A percentile compares a stretch with the other conserved stretches of the same genome.
Conservation (phyloP, 768 basidiomycete species). For the Pulveroboletus sp. region DNA sequence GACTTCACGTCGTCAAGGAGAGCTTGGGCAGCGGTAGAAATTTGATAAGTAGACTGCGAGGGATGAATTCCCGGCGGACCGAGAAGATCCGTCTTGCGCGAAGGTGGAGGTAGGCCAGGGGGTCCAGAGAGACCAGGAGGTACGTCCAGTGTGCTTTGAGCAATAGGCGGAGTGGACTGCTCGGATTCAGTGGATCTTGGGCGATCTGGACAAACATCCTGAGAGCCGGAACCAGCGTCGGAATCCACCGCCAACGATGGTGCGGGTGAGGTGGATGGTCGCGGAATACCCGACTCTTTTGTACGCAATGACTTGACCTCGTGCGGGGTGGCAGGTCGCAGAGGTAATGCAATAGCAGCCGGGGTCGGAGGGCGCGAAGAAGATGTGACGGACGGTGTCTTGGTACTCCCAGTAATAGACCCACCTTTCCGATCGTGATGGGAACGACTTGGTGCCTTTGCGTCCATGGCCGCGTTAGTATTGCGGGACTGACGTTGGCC, state of each 20-base stretch:
- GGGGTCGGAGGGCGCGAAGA: conserved; percentile 62
- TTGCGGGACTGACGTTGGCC: conserved; percentile 49
- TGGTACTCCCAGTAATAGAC: conserved; percentile 32
- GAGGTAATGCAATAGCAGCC: conserved; percentile 34
- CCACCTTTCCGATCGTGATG: conserved; percentile 44
- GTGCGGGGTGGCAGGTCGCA: conserved; percentile 44
- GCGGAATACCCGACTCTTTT: conserved; percentile 43
- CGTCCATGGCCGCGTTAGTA: conserved; percentile 32
- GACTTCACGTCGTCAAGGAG: conserved; percentile 81
- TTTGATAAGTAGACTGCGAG: conserved; percentile 66
- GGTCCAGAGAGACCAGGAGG: conserved; percentile 67
- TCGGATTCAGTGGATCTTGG: conserved; percentile 41
- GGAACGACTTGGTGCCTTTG: conserved; percentile 34
- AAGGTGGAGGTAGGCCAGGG: conserved; percentile 42
- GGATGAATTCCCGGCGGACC: conserved; percentile 40
- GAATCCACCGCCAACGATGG: conserved; percentile 51
- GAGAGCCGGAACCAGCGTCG: conserved; percentile 43
- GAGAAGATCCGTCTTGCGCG: conserved; percentile 51
- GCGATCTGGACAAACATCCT: conserved; percentile 40
- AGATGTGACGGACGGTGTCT: conserved; percentile 46
- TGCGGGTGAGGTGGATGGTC: conserved; percentile 39
- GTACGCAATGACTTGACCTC: conserved; percentile 37
- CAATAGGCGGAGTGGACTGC: conserved; percentile 36
- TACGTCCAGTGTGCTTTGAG: conserved; percentile 49
- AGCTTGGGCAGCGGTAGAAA: conserved; percentile 82